Evolutionary conservation across 192 early-diverging fungal genomes (phyloP).

Genomic region (Podila epigama): DNA sequence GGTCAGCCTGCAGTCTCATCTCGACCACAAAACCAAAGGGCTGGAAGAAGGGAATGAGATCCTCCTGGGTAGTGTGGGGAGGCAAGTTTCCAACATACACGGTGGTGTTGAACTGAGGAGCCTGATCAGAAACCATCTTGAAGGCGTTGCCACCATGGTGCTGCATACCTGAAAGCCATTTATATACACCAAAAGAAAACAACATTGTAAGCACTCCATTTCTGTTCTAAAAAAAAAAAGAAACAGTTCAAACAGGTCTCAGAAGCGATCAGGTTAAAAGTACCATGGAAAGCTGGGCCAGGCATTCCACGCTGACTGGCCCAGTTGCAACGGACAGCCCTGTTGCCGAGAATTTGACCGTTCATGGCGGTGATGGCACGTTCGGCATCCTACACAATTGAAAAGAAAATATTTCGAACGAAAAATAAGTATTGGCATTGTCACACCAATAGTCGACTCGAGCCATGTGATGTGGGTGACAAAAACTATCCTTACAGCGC

Average conservation of each 20-base stretch:
- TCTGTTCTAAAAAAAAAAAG: no score
- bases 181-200: neutral
- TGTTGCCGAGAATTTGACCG: conserved; percentile 75
- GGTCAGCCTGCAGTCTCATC: conserved; percentile 86
- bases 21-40: conserved; percentile 81
- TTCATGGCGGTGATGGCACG: conserved; percentile 88
- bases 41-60: conserved; percentile 77
- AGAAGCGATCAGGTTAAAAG: no score
- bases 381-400: conserved; percentile 74
- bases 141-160: conserved; percentile 61
- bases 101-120: conserved; percentile 85
- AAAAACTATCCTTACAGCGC: conserved; percentile 56
- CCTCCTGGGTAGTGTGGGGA: conserved; percentile 78
- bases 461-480: neutral
- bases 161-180: conserved; percentile 18
- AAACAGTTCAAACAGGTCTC: no score
- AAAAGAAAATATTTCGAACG: neutral
- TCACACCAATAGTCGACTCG: conserved; percentile 3
- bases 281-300: conserved; percentile 49
- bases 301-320: conserved; percentile 83
- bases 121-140: conserved; percentile 76
- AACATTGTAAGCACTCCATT: neutral
- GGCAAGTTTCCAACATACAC: conserved; percentile 92
- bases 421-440: neutral
- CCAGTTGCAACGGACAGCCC: conserved; percentile 93